These are phyloP conservation scores for Colletotrichum sp. DNA, from an alignment of 2,329 filamentous ascomycete genomes.

Conservation along the genomic window DNA sequence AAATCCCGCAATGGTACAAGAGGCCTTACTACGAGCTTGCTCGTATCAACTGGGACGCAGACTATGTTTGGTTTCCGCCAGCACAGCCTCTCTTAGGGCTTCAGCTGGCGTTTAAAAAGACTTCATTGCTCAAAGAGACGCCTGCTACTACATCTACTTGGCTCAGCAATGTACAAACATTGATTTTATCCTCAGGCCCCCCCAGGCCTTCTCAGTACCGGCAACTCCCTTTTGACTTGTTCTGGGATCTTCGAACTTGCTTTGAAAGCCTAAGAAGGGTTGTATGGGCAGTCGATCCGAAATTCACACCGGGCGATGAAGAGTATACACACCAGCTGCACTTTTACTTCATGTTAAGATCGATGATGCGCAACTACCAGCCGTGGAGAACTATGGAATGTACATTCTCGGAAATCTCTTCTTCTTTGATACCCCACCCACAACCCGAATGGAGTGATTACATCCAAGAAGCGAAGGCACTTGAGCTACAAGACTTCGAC, in stretches of 20 bases:
- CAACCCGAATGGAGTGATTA: neutral
- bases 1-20: neutral
- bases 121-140: neutral
- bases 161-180: neutral
- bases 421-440: neutral
- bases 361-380: neutral
- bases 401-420: neutral
- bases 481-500: neutral
- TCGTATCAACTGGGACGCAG: neutral
- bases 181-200: neutral
- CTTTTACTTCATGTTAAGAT: neutral
- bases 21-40: neutral
- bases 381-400: neutral
- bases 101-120: rapidly evolving
- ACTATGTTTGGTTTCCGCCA: neutral
- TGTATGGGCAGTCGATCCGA: neutral
- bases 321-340: neutral
- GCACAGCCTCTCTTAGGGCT: neutral
- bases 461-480: neutral
- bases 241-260: neutral
- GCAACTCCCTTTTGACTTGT: neutral
- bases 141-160: neutral
- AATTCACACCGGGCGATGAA: neutral
- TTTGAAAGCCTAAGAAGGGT: neutral
- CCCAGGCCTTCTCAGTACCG: neutral